Percentiles rank a stretch among this genome's conserved stretches.
Evolutionary conservation across 306 rosid species (phyloP).

Genomic region (Vigna mungo): DNA sequence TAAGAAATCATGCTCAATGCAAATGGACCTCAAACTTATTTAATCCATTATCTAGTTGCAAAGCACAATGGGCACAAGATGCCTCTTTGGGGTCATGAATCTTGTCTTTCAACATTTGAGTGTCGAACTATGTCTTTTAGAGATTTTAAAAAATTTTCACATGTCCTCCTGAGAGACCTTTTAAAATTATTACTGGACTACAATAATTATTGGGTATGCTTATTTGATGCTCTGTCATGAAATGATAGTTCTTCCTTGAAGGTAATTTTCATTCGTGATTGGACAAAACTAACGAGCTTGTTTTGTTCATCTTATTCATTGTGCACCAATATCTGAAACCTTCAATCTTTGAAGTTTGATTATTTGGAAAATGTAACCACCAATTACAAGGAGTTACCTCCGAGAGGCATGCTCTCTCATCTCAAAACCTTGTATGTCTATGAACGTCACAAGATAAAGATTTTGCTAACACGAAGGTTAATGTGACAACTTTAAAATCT

Average conservation of each 20-base stretch:
- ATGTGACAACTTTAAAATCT: neutral
- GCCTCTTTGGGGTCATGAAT: too few relatives aligned
- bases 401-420: neutral
- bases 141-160: neutral
- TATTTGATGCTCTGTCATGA: neutral
- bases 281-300: slow-evolving; percentile 2
- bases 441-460: neutral
- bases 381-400: neutral
- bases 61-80: too few relatives aligned
- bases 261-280: accelerated
- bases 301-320: slow-evolving; percentile 6
- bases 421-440: neutral
- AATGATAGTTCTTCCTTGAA: neutral
- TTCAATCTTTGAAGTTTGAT: accelerated
- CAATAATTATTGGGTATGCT: neutral
- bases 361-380: neutral
- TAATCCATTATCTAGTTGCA: neutral
- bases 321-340: neutral
- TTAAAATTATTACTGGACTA: accelerated
- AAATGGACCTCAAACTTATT: neutral
- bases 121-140: neutral
- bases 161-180: slow-evolving; percentile 18
- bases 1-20: accelerated
- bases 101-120: neutral
- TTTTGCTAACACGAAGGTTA: neutral